These are phyloP conservation scores for Austroboletus novae-zelandiae DNA, from an alignment of 1,284 basidiomycete species.

Conservation along the genomic window DNA sequence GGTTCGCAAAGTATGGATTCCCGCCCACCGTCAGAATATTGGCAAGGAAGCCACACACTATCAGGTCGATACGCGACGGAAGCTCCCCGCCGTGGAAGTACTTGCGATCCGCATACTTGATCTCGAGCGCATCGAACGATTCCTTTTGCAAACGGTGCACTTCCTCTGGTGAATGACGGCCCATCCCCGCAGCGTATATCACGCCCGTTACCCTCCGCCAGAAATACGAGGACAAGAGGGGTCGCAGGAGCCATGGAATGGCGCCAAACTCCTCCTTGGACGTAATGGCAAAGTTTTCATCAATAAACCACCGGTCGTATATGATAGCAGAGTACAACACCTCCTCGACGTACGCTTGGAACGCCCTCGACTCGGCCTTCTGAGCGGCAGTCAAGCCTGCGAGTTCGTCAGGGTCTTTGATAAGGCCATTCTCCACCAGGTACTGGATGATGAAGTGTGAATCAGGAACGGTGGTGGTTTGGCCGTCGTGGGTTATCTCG, in stretches of 20 bases:
- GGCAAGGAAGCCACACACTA: conserved; percentile 30
- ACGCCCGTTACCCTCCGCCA: conserved; percentile 15
- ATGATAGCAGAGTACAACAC: conserved; percentile 29
- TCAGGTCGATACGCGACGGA: conserved; percentile 34
- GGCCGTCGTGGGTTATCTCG: conserved; percentile 27
- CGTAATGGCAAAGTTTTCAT: conserved; percentile 24
- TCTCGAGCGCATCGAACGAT: conserved; percentile 30
- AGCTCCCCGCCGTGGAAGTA: conserved; percentile 26
- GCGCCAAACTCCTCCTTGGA: conserved; percentile 17
- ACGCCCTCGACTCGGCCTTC: conserved; percentile 33
- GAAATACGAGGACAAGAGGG: conserved; percentile 23
- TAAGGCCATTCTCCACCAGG: conserved; percentile 24
- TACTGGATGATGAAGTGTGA: conserved; percentile 36
- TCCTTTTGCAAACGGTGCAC: conserved; percentile 32
- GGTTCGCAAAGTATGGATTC: conserved; percentile 29
- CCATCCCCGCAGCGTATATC: conserved; percentile 26
- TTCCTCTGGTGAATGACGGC: conserved; percentile 33
- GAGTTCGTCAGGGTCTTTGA: conserved; percentile 29
- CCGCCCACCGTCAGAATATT: conserved; percentile 21
- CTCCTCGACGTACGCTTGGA: conserved; percentile 35
- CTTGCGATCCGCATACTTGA: conserved; percentile 21
- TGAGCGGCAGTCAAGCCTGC: conserved; percentile 28
- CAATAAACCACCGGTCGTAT: conserved; percentile 30
- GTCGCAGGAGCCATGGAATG: conserved; percentile 17
- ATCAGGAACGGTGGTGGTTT: conserved; percentile 24